These are phyloP conservation scores for Corynascus novoguineensis DNA, from an alignment of 495 filamentous ascomycete species.

Conservation along the genomic window DNA sequence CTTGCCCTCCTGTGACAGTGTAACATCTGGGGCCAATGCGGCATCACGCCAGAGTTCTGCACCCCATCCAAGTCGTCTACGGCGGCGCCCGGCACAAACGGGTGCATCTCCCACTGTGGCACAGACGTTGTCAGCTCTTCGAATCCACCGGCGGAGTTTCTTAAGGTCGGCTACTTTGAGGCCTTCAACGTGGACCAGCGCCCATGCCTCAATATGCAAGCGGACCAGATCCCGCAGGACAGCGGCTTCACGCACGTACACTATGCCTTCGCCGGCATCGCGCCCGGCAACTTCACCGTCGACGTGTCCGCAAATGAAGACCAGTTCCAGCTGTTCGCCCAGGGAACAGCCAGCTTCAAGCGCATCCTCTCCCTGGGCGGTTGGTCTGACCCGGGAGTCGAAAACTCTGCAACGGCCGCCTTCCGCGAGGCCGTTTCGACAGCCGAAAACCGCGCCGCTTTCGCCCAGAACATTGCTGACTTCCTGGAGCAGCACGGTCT, in stretches of 20 bases:
- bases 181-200: constrained; percentile 23
- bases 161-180: constrained; percentile 30
- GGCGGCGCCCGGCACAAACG: constrained; percentile 41
- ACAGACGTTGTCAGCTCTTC: constrained; percentile 28
- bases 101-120: constrained; percentile 49
- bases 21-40: constrained; percentile 45
- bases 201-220: constrained; percentile 23
- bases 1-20: constrained; percentile 10
- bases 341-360: constrained; percentile 23
- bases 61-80: constrained; percentile 24
- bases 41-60: constrained; percentile 46
- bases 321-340: constrained; percentile 23
- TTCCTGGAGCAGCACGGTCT: constrained; percentile 28
- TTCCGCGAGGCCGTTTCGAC: constrained; percentile 21
- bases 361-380: constrained; percentile 37
- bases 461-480: constrained; percentile 26
- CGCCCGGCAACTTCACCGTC: constrained; percentile 9
- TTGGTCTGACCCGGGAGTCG: constrained; percentile 28
- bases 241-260: constrained; percentile 31
- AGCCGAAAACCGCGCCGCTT: constrained; percentile 21
- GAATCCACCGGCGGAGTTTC: constrained; percentile 1
- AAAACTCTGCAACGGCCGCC: constrained; percentile 15
- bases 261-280: constrained; percentile 27
- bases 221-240: constrained; percentile 20
- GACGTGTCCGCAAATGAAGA: constrained; percentile 1